A percentile compares a stretch with the other conserved stretches of the same genome.
phyloP scores from a whole-genome alignment of 2,329 filamentous ascomycete genomes.

The Penicillium sp. region DNA sequence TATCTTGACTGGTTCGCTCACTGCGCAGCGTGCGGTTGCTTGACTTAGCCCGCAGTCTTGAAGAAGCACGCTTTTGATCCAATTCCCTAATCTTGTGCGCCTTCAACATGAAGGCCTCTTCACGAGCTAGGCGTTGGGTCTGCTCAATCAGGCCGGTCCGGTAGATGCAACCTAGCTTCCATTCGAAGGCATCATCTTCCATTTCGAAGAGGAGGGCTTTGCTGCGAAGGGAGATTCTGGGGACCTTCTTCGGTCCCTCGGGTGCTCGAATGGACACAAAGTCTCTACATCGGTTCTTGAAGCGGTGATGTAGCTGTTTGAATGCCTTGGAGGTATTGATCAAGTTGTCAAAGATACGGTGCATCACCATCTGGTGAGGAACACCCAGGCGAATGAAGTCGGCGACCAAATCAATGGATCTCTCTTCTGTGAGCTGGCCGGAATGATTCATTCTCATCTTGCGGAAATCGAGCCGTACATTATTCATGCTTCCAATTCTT shows the following conservation, averaged over 20 bases:
- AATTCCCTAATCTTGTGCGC: constrained; percentile 76
- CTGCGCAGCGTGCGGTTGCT: constrained; percentile 44
- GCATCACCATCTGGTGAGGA: constrained; percentile 84
- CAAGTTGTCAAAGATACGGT: constrained; percentile 89
- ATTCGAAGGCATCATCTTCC: constrained; percentile 95
- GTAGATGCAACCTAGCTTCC: constrained; percentile 94
- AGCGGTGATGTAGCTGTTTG: constrained; percentile 87
- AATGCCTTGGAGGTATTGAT: constrained; percentile 82
- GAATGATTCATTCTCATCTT: constrained; percentile 67
- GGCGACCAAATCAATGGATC: constrained; percentile 73
- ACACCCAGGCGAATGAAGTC: constrained; percentile 85
- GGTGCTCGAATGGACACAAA: constrained; percentile 83
- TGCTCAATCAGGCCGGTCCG: constrained; percentile 84
- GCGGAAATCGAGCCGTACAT: constrained; percentile 72
- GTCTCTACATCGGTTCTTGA: constrained; percentile 79
- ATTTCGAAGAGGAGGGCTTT: constrained; percentile 84
- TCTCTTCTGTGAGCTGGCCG: constrained; percentile 63
- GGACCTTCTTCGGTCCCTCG: constrained; percentile 78
- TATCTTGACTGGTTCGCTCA: constrained; percentile 37
- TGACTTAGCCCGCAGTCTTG: constrained; percentile 52
- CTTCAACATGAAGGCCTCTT: constrained; percentile 86
- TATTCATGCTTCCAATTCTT: constrained; percentile 76
- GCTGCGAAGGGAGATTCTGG: constrained; percentile 76
- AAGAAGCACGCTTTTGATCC: constrained; percentile 48
- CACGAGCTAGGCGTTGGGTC: constrained; percentile 78